Base-by-base conservation (phyloP, 768 basidiomycete species). In the Mycena crocata region DNA sequence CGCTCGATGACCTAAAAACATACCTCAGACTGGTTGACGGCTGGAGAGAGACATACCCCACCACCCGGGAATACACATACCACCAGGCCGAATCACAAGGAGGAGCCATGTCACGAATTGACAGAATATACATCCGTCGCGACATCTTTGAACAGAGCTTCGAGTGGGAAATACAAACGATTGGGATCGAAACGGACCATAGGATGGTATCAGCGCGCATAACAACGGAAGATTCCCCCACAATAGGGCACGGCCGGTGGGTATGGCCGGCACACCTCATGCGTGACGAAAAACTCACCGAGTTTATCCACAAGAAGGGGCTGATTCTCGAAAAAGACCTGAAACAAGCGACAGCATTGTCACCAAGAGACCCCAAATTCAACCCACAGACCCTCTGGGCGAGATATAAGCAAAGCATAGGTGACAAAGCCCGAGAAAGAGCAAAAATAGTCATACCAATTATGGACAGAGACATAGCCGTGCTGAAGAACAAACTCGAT, bases 81-180 rank as follows among this genome's bases (percentile, higher is more conserved):
- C 28, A 45, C 0, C 73, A 75, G 40, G 34, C 40, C 7, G 40
- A 14, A 8, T 14, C 40, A 21, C 40, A 17, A 8, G 40, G 40
- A 26, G 45, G 48, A 34, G 50, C 34, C 44, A 69, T 75, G n/a
- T 80, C 81, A 1, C 57, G 79, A 6, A 75, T 83, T 13, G 79
- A 84, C 66, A 51, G 79, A 21, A 80, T 83, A 46, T 82, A 82
- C 42, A 30, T 74, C 1, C 72, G 64, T 4, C 31, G 68, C 0
- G 26, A 49, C 5, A 17, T 75, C 0, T 45, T 67, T 9, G 8
- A 68, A 12, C 46, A 32, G 0, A 56, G 69, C 5, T 44, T 40
- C 23, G 68, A 79, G 12, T 81, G 78, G 79, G 24, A 71, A 9
- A 78, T 77, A 3, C 24, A 67, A 32, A 19, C 14, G 17, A 28